Evolutionary conservation across 345 rosid species (phyloP).

Genomic region (sweet orange (Citrus sinensis)): DVS_A1.0 CM039163.1:4285001-4285500

Average conservation of each 20-base stretch:
- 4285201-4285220: not conserved
- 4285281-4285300: not conserved
- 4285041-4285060: not conserved
- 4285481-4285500: not conserved
- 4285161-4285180: not conserved
- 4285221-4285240: not conserved
- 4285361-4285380: not conserved
- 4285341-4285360: not conserved
- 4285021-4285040: not conserved
- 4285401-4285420: not conserved
- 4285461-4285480: not conserved
- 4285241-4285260: not conserved
- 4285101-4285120: not conserved
- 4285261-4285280: not conserved
- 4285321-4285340: not conserved
- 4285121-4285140: not conserved
- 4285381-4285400: not conserved
- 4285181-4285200: not conserved
- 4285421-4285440: not conserved
- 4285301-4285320: not conserved
- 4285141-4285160: no score
- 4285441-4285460: not conserved
- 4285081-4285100: not conserved
- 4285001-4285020: not conserved
- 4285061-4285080: not conserved